A percentile compares a stretch with the other conserved stretches of the same genome.
Evolutionary conservation across 1,284 basidiomycete genomes (phyloP).

Genomic region (Vanrija pseudolonga): DNA sequence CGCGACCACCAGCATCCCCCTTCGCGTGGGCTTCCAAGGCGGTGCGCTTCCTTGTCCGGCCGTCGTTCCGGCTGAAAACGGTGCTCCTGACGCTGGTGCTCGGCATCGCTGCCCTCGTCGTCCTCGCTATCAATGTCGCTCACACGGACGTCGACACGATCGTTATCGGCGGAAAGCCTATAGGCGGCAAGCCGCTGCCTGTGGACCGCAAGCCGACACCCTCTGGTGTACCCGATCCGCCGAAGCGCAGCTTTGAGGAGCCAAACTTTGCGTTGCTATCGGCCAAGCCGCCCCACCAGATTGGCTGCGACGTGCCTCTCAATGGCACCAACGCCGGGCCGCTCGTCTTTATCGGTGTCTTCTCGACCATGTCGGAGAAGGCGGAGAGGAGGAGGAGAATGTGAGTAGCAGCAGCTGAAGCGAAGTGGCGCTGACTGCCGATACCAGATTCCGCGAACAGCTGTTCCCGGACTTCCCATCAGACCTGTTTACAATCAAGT

Average conservation of each 20-base stretch:
- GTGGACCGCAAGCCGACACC: slow-evolving; percentile 28
- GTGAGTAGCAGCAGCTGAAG: slow-evolving; percentile 28
- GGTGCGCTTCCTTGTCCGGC: slow-evolving; percentile 19
- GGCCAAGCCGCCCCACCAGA: slow-evolving; percentile 41
- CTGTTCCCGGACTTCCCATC: slow-evolving; percentile 45
- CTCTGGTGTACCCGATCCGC: not conserved
- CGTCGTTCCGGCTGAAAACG: slow-evolving; percentile 36
- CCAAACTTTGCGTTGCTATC: slow-evolving; percentile 46
- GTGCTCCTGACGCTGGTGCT: slow-evolving; percentile 28
- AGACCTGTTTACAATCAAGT: slow-evolving; percentile 45
- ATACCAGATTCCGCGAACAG: slow-evolving; percentile 35
- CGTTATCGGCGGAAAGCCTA: not conserved
- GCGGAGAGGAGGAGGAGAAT: slow-evolving; percentile 30
- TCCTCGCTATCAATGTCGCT: slow-evolving; percentile 35
- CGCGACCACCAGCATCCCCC: too few species aligned
- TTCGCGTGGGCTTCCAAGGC: not conserved
- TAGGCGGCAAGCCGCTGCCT: slow-evolving; percentile 16
- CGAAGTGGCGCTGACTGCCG: slow-evolving; percentile 2
- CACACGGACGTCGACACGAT: slow-evolving; percentile 9
- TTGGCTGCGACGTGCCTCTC: slow-evolving; percentile 47
- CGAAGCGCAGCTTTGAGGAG: slow-evolving; percentile 44
- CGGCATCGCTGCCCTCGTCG: slow-evolving; percentile 24
- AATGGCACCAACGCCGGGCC: slow-evolving; percentile 33
- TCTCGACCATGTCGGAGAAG: slow-evolving; percentile 37
- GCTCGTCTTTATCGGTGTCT: slow-evolving; percentile 47